These are phyloP conservation scores for Chaetomium globosum DNA, from an alignment of 2,329 filamentous ascomycete genomes.

Conservation along the genomic window DNA sequence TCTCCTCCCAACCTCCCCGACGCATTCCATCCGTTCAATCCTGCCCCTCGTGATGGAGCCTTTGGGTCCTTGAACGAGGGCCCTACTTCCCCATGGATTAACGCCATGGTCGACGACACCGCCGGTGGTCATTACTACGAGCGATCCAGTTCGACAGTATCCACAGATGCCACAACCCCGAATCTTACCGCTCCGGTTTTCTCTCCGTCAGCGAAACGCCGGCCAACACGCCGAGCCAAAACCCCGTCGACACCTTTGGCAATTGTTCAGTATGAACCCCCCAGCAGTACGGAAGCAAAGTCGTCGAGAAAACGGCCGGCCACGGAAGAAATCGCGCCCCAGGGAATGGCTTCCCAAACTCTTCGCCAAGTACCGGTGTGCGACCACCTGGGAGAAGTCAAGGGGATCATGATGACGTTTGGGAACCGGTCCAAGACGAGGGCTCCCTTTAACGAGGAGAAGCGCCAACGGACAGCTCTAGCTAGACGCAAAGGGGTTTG, in stretches of 20 bases:
- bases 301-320: constrained; percentile 27
- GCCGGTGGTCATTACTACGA: not conserved
- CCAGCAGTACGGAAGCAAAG: constrained; percentile 1
- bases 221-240: not conserved
- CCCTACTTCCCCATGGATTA: not conserved
- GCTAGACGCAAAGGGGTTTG: constrained; percentile 34
- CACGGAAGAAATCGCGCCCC: constrained; percentile 14
- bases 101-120: not conserved
- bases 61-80: not conserved
- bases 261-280: constrained; percentile 30
- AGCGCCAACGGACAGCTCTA: constrained; percentile 28
- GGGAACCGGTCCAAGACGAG: constrained; percentile 28
- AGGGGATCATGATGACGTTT: constrained; percentile 30
- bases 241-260: not conserved
- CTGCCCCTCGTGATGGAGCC: not conserved
- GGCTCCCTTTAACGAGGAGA: constrained; percentile 27
- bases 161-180: not conserved
- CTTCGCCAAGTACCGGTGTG: constrained; percentile 22
- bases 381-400: constrained; percentile 27
- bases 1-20: not conserved
- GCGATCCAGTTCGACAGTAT: not conserved
- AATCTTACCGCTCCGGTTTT: not conserved
- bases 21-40: not conserved
- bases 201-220: not conserved
- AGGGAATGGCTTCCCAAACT: constrained; percentile 18